Conservation (phyloP, 495 filamentous ascomycete genomes). For the Penicillium roqueforti region DNA sequence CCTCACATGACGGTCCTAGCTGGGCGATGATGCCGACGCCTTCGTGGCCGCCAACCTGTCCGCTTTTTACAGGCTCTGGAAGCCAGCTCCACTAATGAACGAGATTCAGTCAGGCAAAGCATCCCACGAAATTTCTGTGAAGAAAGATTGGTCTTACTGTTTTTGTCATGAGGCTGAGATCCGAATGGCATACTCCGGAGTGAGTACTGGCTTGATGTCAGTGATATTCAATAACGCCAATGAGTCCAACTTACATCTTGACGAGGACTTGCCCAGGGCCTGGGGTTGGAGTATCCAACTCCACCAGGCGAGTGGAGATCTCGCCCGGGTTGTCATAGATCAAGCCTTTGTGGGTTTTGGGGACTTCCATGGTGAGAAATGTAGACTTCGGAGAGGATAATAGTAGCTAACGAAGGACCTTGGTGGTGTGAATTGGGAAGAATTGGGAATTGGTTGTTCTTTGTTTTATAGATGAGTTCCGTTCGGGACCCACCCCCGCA, state of each 20-base stretch:
- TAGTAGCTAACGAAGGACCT: too few species aligned
- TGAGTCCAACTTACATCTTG: too few species aligned
- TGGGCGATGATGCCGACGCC: constrained; percentile 41
- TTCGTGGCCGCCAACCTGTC: constrained; percentile 54
- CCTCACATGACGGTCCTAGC: constrained; percentile 38
- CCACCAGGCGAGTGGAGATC: constrained; percentile 1
- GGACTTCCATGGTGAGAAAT: not conserved
- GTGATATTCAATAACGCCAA: too few species aligned
- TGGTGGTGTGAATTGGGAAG: too few species aligned
- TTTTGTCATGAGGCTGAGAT: constrained; percentile 49
- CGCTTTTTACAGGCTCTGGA: constrained; percentile 45
- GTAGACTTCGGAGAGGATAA: too few species aligned
- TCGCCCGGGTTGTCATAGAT: constrained; percentile 4
- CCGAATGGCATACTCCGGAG: constrained; percentile 57
- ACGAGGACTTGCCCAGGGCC: constrained; percentile 7
- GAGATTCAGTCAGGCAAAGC: too few species aligned
- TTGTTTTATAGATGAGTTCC: too few species aligned
- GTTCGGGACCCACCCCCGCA: too few species aligned
- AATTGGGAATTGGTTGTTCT: too few species aligned
- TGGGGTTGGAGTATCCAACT: not conserved
- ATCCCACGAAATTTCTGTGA: too few species aligned
- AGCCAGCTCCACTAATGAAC: constrained; percentile 40
- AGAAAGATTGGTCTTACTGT: too few species aligned
- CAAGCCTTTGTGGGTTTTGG: not conserved
- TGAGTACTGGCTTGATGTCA: too few species aligned